phyloP scores from a whole-genome alignment of 2,329 filamentous ascomycete genomes.

The Penicillium sp. region DNA sequence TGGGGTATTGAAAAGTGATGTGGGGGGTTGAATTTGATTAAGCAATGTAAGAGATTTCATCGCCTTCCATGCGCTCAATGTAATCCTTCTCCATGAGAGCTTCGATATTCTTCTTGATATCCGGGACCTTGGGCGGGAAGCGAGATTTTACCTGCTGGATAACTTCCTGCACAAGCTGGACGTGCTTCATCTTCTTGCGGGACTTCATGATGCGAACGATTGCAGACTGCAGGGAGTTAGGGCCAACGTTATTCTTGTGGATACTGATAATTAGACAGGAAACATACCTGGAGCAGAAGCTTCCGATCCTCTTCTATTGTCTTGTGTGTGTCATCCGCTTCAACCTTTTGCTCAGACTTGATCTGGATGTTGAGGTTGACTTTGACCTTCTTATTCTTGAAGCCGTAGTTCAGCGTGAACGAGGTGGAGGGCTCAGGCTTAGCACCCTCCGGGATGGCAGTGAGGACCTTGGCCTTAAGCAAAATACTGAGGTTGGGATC shows the following conservation, averaged over 20 bases:
- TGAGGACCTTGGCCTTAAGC: constrained; percentile 86
- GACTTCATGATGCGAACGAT: constrained; percentile 99
- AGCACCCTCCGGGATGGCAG: constrained; percentile 64
- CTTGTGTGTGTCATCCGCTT: constrained; percentile 97
- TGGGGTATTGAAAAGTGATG: not conserved
- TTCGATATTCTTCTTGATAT: constrained; percentile 99
- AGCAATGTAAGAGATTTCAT: constrained; percentile 91
- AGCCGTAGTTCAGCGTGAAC: constrained; percentile 85
- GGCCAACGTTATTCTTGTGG: constrained; percentile 10
- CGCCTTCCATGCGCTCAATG: constrained; percentile 87
- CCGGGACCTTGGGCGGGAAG: constrained; percentile 85
- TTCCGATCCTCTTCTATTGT: constrained; percentile 98
- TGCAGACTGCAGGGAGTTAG: constrained; percentile 63
- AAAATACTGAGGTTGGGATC: constrained; percentile 84
- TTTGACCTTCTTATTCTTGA: constrained; percentile 98
- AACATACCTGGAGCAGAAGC: constrained; percentile 85
- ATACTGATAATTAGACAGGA: constrained; percentile 16
- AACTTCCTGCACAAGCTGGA: constrained; percentile 87
- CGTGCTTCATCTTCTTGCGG: constrained; percentile 97
- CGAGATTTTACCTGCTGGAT: constrained; percentile 92
- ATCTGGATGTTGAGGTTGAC: constrained; percentile 94
- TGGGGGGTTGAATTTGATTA: constrained; percentile 41
- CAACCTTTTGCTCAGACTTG: constrained; percentile 93
- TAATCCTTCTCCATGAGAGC: constrained; percentile 99
- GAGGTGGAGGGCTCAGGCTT: constrained; percentile 74